phyloP scores from a whole-genome alignment of 768 basidiomycete species.

The Leucosporidium creatinivorum region DNA sequence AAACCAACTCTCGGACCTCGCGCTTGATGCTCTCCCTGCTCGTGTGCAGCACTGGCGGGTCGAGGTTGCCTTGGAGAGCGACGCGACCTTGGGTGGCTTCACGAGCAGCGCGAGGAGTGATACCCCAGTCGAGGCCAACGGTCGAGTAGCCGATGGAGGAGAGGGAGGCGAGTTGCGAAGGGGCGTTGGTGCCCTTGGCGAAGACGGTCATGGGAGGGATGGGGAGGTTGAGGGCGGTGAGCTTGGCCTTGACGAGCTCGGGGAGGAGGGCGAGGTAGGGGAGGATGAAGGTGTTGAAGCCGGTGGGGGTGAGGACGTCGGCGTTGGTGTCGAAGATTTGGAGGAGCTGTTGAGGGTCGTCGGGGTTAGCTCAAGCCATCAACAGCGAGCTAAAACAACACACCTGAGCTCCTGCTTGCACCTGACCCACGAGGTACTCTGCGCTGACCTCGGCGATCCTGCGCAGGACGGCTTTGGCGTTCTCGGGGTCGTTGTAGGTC shows the following conservation, averaged over 20 bases:
- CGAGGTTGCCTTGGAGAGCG: slow-evolving; percentile 85
- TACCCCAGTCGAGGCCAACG: slow-evolving; percentile 85
- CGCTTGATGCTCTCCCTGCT: slow-evolving; percentile 76
- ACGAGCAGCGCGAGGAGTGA: slow-evolving; percentile 67
- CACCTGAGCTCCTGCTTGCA: slow-evolving; percentile 93
- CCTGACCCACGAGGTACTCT: slow-evolving; percentile 84
- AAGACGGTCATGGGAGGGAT: slow-evolving; percentile 79
- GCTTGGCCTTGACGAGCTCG: slow-evolving; percentile 55
- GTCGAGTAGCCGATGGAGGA: slow-evolving; percentile 72
- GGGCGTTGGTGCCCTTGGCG: slow-evolving; percentile 83
- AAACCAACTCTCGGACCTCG: slow-evolving; percentile 69
- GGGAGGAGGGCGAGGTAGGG: slow-evolving; percentile 71
- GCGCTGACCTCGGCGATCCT: slow-evolving; percentile 83
- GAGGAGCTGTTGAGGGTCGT: slow-evolving; percentile 55
- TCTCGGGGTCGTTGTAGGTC: slow-evolving; percentile 82
- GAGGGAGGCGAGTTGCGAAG: slow-evolving; percentile 50
- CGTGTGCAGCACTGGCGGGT: slow-evolving; percentile 79
- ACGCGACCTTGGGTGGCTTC: slow-evolving; percentile 53
- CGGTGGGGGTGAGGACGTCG: slow-evolving; percentile 79
- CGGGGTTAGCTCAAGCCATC: background rate
- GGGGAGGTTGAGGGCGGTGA: slow-evolving; percentile 53
- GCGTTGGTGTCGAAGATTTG: slow-evolving; percentile 98
- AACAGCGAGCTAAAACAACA: slow-evolving; percentile 27
- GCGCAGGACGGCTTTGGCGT: slow-evolving; percentile 66
- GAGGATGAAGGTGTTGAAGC: slow-evolving; percentile 75